These are phyloP conservation scores for Hansenula sp. DNA, from an alignment of 1,139 yeast genomes.

Conservation along the genomic window DNA sequence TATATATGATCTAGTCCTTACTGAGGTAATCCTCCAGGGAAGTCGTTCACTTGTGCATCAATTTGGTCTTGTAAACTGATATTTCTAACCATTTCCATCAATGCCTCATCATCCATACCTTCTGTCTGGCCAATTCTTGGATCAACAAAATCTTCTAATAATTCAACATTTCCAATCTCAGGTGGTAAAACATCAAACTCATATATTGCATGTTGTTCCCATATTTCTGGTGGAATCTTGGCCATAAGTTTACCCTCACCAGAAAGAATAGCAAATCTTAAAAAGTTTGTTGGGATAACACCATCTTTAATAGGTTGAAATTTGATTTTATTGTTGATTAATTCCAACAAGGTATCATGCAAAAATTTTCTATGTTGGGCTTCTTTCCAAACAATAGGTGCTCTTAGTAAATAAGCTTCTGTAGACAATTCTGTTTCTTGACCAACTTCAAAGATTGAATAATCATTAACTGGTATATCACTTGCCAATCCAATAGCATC, in stretches of 20 bases:
- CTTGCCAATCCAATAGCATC: constrained; percentile 30
- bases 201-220: constrained; percentile 56
- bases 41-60: constrained; percentile 3
- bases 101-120: constrained; percentile 17
- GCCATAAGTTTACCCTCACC: constrained; percentile 72
- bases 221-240: constrained; percentile 55
- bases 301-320: constrained; percentile 14
- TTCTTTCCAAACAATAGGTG: constrained; percentile 47
- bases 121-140: constrained; percentile 19
- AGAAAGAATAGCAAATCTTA: constrained; percentile 64
- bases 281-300: constrained; percentile 51
- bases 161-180: constrained; percentile 30
- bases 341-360: constrained; percentile 35
- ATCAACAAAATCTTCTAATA: constrained; percentile 34
- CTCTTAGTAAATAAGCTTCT: constrained; percentile 51
- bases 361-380: constrained; percentile 42
- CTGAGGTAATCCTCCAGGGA: constrained; percentile 1
- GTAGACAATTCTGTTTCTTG: constrained; percentile 32
- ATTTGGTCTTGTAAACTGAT: constrained; percentile 21
- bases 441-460: constrained; percentile 25
- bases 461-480: constrained; percentile 17
- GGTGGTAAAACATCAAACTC: constrained; percentile 77
- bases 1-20: too few relatives aligned
- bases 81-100: constrained; percentile 21
- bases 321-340: constrained; percentile 26